These are phyloP conservation scores for Phanerochaete sordida DNA, from an alignment of 768 basidiomycete genomes.

Conservation along the genomic window DNA sequence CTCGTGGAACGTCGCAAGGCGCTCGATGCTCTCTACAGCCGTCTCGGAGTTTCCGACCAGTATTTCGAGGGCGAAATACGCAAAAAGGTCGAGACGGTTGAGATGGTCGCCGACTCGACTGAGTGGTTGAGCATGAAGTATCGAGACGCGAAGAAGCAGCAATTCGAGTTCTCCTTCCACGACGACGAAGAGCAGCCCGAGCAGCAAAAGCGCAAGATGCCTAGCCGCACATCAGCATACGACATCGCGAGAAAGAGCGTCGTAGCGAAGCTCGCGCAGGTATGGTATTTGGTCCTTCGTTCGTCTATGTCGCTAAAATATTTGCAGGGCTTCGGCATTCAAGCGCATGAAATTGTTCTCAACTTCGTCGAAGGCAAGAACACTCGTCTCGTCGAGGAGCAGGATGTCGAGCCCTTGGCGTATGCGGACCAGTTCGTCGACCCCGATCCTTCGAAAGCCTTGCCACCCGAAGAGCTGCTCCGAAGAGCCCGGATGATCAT, in stretches of 20 bases:
- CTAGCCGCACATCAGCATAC: slow-evolving; percentile 81
- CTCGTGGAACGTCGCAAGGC: slow-evolving; percentile 70
- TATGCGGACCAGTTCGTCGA: slow-evolving; percentile 87
- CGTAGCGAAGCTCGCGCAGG: slow-evolving; percentile 76
- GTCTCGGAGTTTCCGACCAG: slow-evolving; percentile 64
- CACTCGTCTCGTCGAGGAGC: slow-evolving; percentile 75
- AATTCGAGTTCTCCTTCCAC: slow-evolving; percentile 61
- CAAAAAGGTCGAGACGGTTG: slow-evolving; percentile 72
- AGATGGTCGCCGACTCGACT: slow-evolving; percentile 85
- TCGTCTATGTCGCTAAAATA: not conserved
- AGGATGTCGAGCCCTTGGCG: slow-evolving; percentile 70
- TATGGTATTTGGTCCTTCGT: slow-evolving; percentile 29
- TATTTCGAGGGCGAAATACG: slow-evolving; percentile 74
- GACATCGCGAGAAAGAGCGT: slow-evolving; percentile 80
- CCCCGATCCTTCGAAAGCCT: slow-evolving; percentile 55
- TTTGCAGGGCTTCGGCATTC: slow-evolving; percentile 77
- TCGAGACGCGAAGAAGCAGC: slow-evolving; percentile 56
- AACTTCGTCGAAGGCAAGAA: slow-evolving; percentile 67
- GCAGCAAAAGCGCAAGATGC: slow-evolving; percentile 69
- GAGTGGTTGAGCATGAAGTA: slow-evolving; percentile 91
- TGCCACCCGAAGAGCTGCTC: slow-evolving; percentile 64
- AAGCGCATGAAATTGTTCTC: slow-evolving; percentile 77
- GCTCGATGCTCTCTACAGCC: slow-evolving; percentile 60
- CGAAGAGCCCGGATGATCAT: slow-evolving; percentile 78
- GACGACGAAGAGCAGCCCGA: slow-evolving; percentile 56